Evolutionary conservation across 805 yeast genomes (phyloP).

Genomic region (Hanseniaspora guilliermondii): DNA sequence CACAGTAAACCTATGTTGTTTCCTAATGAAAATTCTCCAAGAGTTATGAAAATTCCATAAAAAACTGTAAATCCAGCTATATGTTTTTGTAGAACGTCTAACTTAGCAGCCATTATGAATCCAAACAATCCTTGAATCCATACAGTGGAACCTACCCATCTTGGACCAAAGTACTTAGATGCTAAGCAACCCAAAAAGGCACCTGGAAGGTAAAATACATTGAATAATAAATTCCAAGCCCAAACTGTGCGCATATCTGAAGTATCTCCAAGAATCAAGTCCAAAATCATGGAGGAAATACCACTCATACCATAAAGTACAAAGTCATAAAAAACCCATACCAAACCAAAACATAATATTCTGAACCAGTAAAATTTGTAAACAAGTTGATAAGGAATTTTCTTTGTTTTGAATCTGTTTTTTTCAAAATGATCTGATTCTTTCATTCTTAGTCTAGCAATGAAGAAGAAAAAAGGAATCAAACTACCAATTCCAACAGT

Average conservation of each 20-base stretch:
- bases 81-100: conserved; percentile 41
- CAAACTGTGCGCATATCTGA: conserved; percentile 53
- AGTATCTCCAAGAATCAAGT: conserved; percentile 42
- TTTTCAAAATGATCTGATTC: conserved; percentile 65
- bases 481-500: conserved; percentile 87
- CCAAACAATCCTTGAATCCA: conserved; percentile 66
- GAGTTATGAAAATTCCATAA: conserved; percentile 73
- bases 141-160: conserved; percentile 54
- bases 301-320: conserved; percentile 78
- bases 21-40: conserved; percentile 85
- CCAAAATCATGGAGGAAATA: conserved; percentile 62
- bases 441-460: conserved; percentile 60
- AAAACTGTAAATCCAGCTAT: conserved; percentile 74
- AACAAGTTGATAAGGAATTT: conserved; percentile 52
- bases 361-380: conserved; percentile 79
- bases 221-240: conserved; percentile 88
- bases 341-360: conserved; percentile 50
- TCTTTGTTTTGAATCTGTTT: conserved; percentile 48
- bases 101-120: conserved; percentile 66
- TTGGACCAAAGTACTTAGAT: conserved; percentile 83
- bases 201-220: conserved; percentile 83
- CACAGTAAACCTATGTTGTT: conserved; percentile 82
- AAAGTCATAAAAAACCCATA: conserved; percentile 90
- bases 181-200: conserved; percentile 72
- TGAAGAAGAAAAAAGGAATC: conserved; percentile 68